A percentile compares a stretch with the other conserved stretches of the same genome.
These are phyloP conservation scores for Pestalotiopsis sp. DNA, from an alignment of 2,329 filamentous ascomycete species.

Conservation along the genomic window DNA sequence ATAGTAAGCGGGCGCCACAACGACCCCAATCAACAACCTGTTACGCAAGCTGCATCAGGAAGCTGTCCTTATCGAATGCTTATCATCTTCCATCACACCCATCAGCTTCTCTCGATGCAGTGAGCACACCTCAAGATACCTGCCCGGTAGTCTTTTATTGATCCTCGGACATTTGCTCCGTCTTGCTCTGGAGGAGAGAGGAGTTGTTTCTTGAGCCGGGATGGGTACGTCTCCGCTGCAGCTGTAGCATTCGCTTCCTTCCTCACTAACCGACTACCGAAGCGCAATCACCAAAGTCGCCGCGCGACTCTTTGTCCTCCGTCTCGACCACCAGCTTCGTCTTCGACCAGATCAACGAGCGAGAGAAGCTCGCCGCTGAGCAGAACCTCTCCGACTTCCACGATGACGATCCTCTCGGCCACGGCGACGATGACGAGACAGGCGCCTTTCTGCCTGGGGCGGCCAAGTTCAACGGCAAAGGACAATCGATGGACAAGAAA, in stretches of 20 bases:
- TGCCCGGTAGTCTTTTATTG: neutral
- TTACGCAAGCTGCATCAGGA: neutral
- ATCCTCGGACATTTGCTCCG: neutral
- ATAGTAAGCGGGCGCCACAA: neutral
- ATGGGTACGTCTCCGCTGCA: neutral
- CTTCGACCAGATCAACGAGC: slow-evolving; percentile 72
- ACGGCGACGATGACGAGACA: slow-evolving; percentile 40
- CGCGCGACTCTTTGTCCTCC: slow-evolving; percentile 66
- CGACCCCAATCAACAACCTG: neutral
- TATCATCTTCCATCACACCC: neutral
- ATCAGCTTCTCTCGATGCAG: neutral
- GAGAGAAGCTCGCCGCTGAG: slow-evolving; percentile 35
- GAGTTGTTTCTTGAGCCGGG: neutral
- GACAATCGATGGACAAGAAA: slow-evolving; percentile 63
- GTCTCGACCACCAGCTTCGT: slow-evolving; percentile 83
- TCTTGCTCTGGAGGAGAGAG: neutral
- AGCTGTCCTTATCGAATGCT: neutral
- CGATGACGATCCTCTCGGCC: slow-evolving; percentile 47
- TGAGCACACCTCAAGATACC: neutral
- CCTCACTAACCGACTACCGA: neutral
- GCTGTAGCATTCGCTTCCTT: neutral
- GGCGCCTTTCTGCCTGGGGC: slow-evolving; percentile 52
- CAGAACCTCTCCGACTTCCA: slow-evolving; percentile 37
- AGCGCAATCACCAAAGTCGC: slow-evolving; percentile 37
- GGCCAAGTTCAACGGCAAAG: slow-evolving; percentile 33